phyloP scores from a whole-genome alignment of 768 basidiomycete species.

The Coprinopsis sp. region DNA sequence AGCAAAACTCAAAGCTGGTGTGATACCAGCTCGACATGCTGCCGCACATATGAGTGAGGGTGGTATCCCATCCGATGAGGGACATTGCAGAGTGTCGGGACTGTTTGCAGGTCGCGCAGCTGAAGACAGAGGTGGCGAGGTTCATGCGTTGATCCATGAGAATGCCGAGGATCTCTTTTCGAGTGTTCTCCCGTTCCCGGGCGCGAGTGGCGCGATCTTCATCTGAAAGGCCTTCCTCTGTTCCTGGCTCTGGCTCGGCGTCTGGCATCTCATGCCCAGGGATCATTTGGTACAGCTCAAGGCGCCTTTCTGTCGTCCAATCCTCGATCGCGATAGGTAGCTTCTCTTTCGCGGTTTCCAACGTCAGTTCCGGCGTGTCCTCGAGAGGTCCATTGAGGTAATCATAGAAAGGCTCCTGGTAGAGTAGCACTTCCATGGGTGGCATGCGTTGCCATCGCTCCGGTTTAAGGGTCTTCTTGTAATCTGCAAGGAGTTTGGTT shows the following conservation, averaged over 20 bases:
- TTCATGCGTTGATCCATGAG: slow-evolving; percentile 7
- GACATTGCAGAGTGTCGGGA: neutral
- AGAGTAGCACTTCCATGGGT: neutral
- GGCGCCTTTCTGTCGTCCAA: neutral
- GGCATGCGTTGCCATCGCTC: slow-evolving; percentile 5
- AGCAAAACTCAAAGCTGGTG: slow-evolving; percentile 6
- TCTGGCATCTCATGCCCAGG: slow-evolving; percentile 1
- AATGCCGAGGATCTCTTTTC: neutral
- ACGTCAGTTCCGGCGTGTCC: neutral
- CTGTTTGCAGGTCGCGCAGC: slow-evolving; percentile 2
- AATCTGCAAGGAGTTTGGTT: slow-evolving; percentile 3
- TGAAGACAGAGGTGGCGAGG: slow-evolving; percentile 4
- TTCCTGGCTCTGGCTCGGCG: neutral
- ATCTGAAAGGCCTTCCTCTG: neutral
- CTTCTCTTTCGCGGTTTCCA: neutral
- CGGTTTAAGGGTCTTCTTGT: slow-evolving; percentile 7
- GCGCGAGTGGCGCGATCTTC: slow-evolving; percentile 2
- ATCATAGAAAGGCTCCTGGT: slow-evolving; percentile 1
- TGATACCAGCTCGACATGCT: slow-evolving; percentile 3
- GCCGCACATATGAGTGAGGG: slow-evolving; percentile 7
- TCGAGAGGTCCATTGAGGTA: slow-evolving; percentile 1
- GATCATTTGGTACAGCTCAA: slow-evolving; percentile 5
- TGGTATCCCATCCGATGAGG: slow-evolving; percentile 7
- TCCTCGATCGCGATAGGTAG: slow-evolving; percentile 1
- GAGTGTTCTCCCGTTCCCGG: neutral